Percentiles rank a stretch among this genome's conserved stretches.
phyloP scores from a whole-genome alignment of 495 filamentous ascomycete species.

The Articulospora tetracladia region DNA sequence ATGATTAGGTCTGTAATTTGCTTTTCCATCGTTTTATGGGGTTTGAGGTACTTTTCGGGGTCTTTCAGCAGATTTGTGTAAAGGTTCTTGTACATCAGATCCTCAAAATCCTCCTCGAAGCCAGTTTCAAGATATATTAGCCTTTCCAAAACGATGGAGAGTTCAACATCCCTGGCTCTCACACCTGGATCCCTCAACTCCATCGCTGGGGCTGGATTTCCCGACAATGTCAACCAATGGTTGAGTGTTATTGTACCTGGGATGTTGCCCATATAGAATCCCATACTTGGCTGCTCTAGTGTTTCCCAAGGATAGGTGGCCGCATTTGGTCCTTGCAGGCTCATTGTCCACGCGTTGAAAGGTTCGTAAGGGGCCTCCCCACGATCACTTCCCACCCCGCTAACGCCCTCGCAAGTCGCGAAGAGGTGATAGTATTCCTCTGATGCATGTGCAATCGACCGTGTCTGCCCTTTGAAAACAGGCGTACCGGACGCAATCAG shows the following conservation, averaged over 20 bases:
- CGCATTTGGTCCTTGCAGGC: slow-evolving; percentile 26
- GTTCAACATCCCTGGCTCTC: slow-evolving; percentile 47
- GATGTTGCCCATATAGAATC: slow-evolving; percentile 52
- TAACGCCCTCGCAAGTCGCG: slow-evolving; percentile 29
- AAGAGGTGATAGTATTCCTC: slow-evolving; percentile 44
- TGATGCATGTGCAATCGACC: slow-evolving; percentile 15
- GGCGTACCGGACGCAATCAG: slow-evolving; percentile 21
- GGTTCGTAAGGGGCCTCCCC: slow-evolving; percentile 10
- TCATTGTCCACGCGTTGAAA: slow-evolving; percentile 19
- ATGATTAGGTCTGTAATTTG: slow-evolving; percentile 67
- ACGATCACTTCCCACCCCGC: slow-evolving; percentile 7
- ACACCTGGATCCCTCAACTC: slow-evolving; percentile 45
- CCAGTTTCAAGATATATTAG: slow-evolving; percentile 51
- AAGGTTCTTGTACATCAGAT: slow-evolving; percentile 48
- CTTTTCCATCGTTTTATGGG: slow-evolving; percentile 54
- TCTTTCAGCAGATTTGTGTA: slow-evolving; percentile 48
- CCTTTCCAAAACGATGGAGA: slow-evolving; percentile 49
- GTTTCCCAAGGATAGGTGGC: slow-evolving; percentile 56
- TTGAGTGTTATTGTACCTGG: slow-evolving; percentile 61
- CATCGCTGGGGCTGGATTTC: slow-evolving; percentile 41
- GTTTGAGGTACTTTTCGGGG: slow-evolving; percentile 43
- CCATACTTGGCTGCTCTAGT: slow-evolving; percentile 61
- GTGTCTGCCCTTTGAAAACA: slow-evolving; percentile 18
- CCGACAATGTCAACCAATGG: slow-evolving; percentile 48
- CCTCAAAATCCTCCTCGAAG: slow-evolving; percentile 52